Evolutionary conservation across 1,284 basidiomycete genomes (phyloP).

Genomic region (Volvariella volvacea): DNA sequence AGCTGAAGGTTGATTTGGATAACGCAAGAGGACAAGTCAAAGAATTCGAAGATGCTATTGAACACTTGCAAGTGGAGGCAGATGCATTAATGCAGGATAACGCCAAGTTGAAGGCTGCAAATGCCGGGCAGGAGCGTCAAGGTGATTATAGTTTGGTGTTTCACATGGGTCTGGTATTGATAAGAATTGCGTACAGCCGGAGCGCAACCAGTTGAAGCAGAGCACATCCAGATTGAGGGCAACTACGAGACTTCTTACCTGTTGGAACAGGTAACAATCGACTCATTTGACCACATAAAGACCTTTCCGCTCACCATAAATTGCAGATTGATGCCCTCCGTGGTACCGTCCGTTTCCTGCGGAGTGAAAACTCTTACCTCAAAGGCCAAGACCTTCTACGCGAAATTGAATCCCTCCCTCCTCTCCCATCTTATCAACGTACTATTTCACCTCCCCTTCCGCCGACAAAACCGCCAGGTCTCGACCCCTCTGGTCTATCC

Average conservation of each 20-base stretch:
- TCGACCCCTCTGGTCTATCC: conserved; percentile 54
- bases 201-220: conserved; percentile 48
- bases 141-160: conserved; percentile 31
- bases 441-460: conserved; percentile 24
- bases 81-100: conserved; percentile 87
- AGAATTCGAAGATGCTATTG: conserved; percentile 89
- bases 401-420: conserved; percentile 72
- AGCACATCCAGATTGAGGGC: conserved; percentile 62
- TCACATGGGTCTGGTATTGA: conserved; percentile 11
- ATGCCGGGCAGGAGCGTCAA: conserved; percentile 59
- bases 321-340: conserved; percentile 85
- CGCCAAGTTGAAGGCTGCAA: conserved; percentile 67
- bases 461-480: conserved; percentile 49
- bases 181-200: conserved; percentile 31
- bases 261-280: conserved; percentile 63
- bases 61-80: conserved; percentile 85
- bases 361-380: conserved; percentile 88
- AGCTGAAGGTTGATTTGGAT: conserved; percentile 75
- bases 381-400: conserved; percentile 84
- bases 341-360: conserved; percentile 82
- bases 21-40: conserved; percentile 84
- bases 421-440: conserved; percentile 30
- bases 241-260: conserved; percentile 82
- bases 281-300: conserved; percentile 4
- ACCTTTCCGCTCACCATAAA: conserved; percentile 1